Conservation (phyloP, 202 grass and related monocot genomes). For the Hordeum pubiflorum region DNA sequence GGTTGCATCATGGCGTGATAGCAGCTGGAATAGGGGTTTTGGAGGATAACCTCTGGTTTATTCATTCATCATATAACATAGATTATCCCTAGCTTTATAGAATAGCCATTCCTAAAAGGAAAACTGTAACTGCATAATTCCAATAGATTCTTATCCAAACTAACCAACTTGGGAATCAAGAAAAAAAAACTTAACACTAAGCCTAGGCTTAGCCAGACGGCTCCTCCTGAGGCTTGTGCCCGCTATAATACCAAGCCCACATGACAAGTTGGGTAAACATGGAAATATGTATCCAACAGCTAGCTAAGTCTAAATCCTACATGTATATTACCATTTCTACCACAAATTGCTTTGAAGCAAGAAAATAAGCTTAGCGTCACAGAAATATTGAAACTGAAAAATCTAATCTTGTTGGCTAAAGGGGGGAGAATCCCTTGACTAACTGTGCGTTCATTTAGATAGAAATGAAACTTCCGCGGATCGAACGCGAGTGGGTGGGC, state of each 20-base stretch:
- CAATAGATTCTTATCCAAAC: neutral
- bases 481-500: no score
- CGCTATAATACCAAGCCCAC: neutral
- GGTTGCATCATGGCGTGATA: neutral
- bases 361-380: neutral
- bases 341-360: neutral
- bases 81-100: neutral
- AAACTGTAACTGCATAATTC: neutral
- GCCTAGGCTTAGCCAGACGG: neutral
- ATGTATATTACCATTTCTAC: neutral
- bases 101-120: neutral
- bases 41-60: neutral
- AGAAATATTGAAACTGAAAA: neutral
- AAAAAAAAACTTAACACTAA: neutral
- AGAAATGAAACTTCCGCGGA: no score
- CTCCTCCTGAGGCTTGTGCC: neutral
- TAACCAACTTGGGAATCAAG: no score
- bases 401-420: no score
- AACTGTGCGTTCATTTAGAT: no score
- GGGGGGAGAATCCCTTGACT: no score
- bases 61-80: neutral
- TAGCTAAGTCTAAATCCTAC: neutral
- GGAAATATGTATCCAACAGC: neutral
- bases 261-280: neutral
- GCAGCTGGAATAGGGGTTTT: neutral